phyloP scores from a whole-genome alignment of 208 protist species.

The Endotrypanum monterogeii region DNA sequence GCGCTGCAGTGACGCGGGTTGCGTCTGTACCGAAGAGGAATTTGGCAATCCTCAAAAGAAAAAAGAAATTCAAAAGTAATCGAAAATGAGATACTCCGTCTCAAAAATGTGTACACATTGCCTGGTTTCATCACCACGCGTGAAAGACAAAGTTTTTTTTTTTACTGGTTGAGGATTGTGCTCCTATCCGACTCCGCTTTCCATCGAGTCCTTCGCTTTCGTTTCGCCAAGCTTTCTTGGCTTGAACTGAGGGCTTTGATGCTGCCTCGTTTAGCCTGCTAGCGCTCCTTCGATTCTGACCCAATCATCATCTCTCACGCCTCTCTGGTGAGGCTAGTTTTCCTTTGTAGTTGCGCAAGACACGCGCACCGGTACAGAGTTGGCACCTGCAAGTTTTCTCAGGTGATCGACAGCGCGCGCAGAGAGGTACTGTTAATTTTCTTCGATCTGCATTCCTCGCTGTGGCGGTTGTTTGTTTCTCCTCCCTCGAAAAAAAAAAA shows the following conservation, averaged over 20 bases:
- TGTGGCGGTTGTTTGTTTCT: not conserved
- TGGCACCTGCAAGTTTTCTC: conserved; percentile 3
- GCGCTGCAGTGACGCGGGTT: not conserved
- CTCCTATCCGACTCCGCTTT: not conserved
- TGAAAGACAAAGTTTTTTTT: not conserved
- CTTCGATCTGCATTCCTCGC: not conserved
- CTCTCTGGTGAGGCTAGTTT: not conserved
- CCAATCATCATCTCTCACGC: not conserved
- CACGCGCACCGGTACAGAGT: not conserved
- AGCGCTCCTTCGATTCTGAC: not conserved
- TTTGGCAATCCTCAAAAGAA: not conserved
- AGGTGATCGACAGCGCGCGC: not conserved
- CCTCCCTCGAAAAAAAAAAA: too few relatives aligned
- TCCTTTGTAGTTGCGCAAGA: not conserved
- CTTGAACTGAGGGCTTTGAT: not conserved
- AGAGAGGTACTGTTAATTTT: not conserved
- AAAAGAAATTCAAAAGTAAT: not conserved
- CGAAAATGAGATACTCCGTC: not conserved
- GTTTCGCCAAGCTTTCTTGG: not conserved
- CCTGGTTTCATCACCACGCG: not conserved
- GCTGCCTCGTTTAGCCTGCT: not conserved
- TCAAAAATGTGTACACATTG: not conserved
- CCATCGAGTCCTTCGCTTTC: not conserved
- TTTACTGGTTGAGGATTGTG: not conserved
- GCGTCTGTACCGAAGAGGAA: not conserved